These are phyloP conservation scores for Russula abietina DNA, from an alignment of 768 basidiomycete genomes.

Conservation along the genomic window DNA sequence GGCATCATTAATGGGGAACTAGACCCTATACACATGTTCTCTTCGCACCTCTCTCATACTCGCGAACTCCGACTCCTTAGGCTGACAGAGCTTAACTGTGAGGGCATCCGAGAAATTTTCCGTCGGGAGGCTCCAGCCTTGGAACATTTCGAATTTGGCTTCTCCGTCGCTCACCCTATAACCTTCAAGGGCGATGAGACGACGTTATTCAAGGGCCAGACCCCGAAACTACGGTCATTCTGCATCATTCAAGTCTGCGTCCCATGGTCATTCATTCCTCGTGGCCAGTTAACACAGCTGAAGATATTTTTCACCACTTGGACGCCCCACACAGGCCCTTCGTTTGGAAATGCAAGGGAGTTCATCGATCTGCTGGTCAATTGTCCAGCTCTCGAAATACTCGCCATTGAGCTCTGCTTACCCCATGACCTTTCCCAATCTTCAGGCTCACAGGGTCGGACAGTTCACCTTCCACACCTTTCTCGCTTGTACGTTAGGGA, in stretches of 20 bases:
- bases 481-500: not conserved
- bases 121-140: not conserved
- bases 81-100: not conserved
- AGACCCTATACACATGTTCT: not conserved
- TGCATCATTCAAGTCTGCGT: not conserved
- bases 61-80: constrained; percentile 6
- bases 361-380: constrained; percentile 1
- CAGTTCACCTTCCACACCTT: constrained; percentile 11
- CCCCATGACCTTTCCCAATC: not conserved
- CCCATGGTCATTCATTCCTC: constrained; percentile 7
- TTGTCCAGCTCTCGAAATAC: constrained; percentile 1
- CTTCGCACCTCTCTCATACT: constrained; percentile 2
- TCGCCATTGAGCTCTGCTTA: constrained; percentile 6
- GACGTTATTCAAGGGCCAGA: not conserved
- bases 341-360: not conserved
- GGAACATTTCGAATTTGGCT: constrained; percentile 6
- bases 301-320: not conserved
- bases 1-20: not conserved
- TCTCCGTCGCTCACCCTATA: not conserved
- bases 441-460: not conserved
- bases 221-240: constrained; percentile 8
- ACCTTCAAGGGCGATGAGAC: not conserved
- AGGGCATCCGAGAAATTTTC: not conserved
- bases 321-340: too few relatives aligned
- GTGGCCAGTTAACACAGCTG: constrained; percentile 8